These are phyloP conservation scores for Triticum timopheevii DNA, from an alignment of 176 grass and related monocot genomes.

Conservation along the genomic window DNA sequence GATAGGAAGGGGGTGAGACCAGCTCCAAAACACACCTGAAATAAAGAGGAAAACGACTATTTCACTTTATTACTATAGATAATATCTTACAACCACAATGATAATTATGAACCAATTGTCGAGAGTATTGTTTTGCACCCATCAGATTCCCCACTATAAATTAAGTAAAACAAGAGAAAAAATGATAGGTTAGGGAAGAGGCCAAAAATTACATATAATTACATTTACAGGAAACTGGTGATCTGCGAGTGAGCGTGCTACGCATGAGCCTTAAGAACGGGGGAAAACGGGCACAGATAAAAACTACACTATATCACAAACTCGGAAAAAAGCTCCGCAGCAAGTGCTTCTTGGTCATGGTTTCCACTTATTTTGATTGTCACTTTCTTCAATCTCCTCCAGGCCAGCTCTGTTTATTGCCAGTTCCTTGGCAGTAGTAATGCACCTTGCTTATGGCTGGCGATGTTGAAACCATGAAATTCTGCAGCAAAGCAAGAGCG, in stretches of 20 bases:
- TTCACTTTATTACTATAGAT: constrained; percentile 32
- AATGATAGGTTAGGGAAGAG: constrained; percentile 7
- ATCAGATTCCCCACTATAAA: background rate
- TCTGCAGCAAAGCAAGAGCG: constrained; percentile 7
- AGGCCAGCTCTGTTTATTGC: background rate
- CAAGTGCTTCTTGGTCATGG: constrained; percentile 13
- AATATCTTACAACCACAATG: constrained; percentile 21
- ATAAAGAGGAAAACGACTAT: background rate
- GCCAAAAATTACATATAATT: constrained; percentile 43
- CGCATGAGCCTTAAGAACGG: background rate
- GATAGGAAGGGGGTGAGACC: background rate
- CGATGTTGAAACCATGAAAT: background rate
- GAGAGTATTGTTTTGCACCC: background rate
- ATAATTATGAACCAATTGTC: constrained; percentile 11
- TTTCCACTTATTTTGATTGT: constrained; percentile 18
- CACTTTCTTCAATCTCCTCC: background rate
- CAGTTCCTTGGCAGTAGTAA: constrained; percentile 20
- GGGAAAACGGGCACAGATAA: background rate
- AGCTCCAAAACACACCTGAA: background rate
- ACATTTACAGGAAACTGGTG: constrained; percentile 37
- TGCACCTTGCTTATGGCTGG: background rate
- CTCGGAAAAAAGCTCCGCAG: background rate
- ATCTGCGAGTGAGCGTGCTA: background rate
- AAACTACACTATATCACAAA: background rate
- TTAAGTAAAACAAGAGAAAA: background rate